Conservation (phyloP, 148 eudicot species). For the Rhododendron williamsianum region DNA sequence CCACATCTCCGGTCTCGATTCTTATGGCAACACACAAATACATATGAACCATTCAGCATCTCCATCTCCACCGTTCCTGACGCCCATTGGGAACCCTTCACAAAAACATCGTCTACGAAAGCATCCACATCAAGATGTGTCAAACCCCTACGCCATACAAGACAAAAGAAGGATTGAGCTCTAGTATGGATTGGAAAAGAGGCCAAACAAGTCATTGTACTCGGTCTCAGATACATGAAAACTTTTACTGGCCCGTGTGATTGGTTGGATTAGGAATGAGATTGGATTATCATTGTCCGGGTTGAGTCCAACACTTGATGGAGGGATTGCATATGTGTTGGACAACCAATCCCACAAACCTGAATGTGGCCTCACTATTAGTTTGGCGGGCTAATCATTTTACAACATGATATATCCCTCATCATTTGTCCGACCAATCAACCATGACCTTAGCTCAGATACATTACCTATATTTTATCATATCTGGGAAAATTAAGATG, state of each 20-base stretch:
- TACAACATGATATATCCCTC: too few species aligned
- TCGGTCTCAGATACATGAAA: not conserved
- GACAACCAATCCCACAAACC: too few species aligned
- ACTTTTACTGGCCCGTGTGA: too few species aligned
- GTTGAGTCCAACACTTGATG: too few species aligned
- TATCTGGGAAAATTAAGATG: conserved; percentile 15
- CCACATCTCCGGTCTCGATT: conserved; percentile 14
- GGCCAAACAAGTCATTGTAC: too few species aligned
- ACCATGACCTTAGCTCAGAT: not conserved
- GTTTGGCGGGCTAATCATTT: too few species aligned
- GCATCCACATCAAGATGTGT: conserved; percentile 13
- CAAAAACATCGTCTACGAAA: conserved; percentile 7
- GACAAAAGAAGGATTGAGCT: not conserved
- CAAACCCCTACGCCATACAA: conserved; percentile 2
- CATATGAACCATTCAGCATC: conserved; percentile 1
- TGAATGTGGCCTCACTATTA: too few species aligned
- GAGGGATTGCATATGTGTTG: too few species aligned
- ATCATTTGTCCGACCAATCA: not conserved
- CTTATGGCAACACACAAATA: conserved; percentile 16
- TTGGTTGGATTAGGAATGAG: too few species aligned
- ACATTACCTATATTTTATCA: conserved; percentile 11
- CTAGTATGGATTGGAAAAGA: not conserved
- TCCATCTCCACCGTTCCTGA: not conserved
- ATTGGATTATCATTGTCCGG: too few species aligned
- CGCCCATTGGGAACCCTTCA: not conserved